Evolutionary conservation across 176 grass and related monocot genomes (phyloP), one percentile per base, ranked within the genome.

Genomic region (Phragmites australis): DNA sequence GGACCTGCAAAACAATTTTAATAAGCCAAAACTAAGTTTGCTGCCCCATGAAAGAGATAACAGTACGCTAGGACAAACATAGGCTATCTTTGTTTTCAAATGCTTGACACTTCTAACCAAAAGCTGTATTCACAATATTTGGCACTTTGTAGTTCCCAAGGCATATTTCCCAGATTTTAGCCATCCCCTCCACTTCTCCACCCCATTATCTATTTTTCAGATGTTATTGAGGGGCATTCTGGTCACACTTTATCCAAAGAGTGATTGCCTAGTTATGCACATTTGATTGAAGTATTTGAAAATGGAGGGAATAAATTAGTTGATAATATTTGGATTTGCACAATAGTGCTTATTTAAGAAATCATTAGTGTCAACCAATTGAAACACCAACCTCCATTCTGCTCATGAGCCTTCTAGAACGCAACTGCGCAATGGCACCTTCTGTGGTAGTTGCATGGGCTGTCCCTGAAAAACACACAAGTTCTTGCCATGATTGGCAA

Each of bases 381-480:
- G 9, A 76, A 84, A 55, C 67, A 86, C 86, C 18, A 46, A 97
- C 96, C 84, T 95, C 96, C 73, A 91, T 87, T 61, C 96, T 85
- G 87, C 96, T 99, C 86, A 99, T 99, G 78, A 92, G 83, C 81
- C 96, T 90, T 85, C 92, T 93, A 61, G 96, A 95, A 66, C 96
- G 92, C 67, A 95, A 81, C 68, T 86, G 81, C 52, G 90, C 90
- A 84, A 99, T 95, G 54, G 96, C 92, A 95, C 93, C 96, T 90
- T 99, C 96, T 41, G 96, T 99, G 2, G 90, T 87, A 66, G 69
- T 42, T 67, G 84, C 71, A 75, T 47, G 68, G 63, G 81, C 86
- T 94, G 83, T 43, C 59, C 81, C 58, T 77, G 71, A 72, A 80
- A 84, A 43, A 27, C 53, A 71, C 12, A 73, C 0, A 60, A n/a